A percentile compares a stretch with the other conserved stretches of the same genome.
phyloP scores from a whole-genome alignment of 345 rosid species.

The Excoecaria cochinchinensis region DNA sequence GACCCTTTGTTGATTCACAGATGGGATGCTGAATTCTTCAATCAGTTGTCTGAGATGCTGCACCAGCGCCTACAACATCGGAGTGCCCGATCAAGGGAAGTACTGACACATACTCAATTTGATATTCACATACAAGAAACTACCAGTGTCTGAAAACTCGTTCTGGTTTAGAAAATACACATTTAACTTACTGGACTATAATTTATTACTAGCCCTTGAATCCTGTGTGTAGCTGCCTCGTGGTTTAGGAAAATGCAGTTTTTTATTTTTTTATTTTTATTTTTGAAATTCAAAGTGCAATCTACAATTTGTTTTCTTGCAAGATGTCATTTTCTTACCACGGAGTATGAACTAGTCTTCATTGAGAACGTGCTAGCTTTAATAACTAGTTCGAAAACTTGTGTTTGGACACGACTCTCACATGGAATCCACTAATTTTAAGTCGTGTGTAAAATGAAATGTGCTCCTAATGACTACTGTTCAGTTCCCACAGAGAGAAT shows the following conservation, averaged over 20 bases:
- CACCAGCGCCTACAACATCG: constrained; percentile 87
- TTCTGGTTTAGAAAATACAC: neutral
- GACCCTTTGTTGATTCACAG: constrained; percentile 51
- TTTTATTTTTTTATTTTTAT: no score
- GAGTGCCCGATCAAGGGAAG: constrained; percentile 65
- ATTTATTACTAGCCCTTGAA: constrained; percentile 12
- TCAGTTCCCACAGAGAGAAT: no score
- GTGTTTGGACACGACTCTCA: no score
- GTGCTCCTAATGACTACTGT: no score
- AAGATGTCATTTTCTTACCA: neutral
- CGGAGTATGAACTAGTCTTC: neutral
- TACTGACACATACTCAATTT: constrained; percentile 41
- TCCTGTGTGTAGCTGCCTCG: constrained; percentile 11
- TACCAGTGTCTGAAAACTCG: constrained; percentile 25
- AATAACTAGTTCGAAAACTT: no score
- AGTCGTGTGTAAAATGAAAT: no score
- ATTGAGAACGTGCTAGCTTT: neutral
- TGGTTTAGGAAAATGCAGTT: no score
- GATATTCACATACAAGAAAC: constrained; percentile 33
- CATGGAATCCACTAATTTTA: neutral
- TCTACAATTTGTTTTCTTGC: neutral
- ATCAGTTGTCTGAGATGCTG: constrained; percentile 50
- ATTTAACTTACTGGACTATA: constrained; percentile 8
- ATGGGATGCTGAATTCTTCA: constrained; percentile 30
- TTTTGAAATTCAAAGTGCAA: no score